Evolutionary conservation across 768 basidiomycete genomes (phyloP).

Genomic region (Kwoniella dejecticola): DNA sequence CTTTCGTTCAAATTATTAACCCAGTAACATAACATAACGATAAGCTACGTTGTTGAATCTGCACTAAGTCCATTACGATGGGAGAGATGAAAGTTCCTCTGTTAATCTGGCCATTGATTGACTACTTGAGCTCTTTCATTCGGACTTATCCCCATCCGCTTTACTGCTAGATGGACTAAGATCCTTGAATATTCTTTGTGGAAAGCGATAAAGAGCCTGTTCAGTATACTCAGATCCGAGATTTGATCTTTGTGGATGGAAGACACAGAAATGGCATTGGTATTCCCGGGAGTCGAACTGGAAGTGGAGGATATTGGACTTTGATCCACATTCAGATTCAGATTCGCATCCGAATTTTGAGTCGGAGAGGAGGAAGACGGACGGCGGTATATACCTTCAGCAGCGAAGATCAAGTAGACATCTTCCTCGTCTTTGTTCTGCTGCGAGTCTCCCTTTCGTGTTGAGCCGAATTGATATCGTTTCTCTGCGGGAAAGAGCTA

Average conservation of each 20-base stretch:
- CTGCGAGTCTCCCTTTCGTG: neutral
- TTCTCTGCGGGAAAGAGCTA: neutral
- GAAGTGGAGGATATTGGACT: no score
- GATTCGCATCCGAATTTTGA: no score
- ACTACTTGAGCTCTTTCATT: neutral
- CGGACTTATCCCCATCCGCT: neutral
- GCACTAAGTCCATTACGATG: no score
- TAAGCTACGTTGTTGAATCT: neutral
- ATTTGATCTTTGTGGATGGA: conserved; percentile 2
- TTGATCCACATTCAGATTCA: no score
- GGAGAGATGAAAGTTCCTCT: no score
- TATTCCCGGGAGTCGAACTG: no score
- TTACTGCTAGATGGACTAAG: conserved; percentile 6
- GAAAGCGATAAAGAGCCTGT: neutral
- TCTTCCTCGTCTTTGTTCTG: no score
- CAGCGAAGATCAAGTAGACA: conserved; percentile 6
- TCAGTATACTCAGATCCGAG: neutral
- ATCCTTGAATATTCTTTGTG: conserved; percentile 12
- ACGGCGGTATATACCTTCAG: neutral
- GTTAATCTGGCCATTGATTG: neutral
- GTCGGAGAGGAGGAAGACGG: neutral
- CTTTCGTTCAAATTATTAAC: no score
- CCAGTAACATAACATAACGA: no score
- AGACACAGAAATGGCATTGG: no score
- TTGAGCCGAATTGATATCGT: no score